Base-by-base conservation (phyloP, 2,329 filamentous ascomycete species). In the Moelleriella libera region DNA sequence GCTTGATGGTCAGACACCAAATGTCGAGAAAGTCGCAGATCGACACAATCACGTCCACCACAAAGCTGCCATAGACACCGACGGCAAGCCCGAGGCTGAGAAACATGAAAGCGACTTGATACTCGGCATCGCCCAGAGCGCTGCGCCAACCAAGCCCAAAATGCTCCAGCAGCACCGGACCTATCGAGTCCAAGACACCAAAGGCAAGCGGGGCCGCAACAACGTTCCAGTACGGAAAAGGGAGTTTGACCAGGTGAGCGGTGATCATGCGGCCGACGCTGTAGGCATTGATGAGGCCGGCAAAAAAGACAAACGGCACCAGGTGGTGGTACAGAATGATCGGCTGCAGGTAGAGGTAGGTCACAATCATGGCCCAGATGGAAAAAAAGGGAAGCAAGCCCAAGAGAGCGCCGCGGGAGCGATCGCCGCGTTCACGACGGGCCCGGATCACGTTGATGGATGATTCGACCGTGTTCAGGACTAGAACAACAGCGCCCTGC, bases 11-110 rank as follows among this genome's bases (percentile, higher is more conserved):
- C 62, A 98, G 71, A 62, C 92, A 98, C 88, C 88, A 97, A 55
- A 98, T 98, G 62, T 98, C 92, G 51, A 97, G 74, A 63, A 94
- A 95, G 63, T 98, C 92, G 68, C 92, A 98, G 57, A 98, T 97
- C 31, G 88, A 94, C 50, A 92, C 88, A 55, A 98, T 96, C 48
- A 97, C 89, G 62, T 97, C 92, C 32, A 94, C 85, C 48, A 97
- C 88, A 63, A 98, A 98, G 64, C 88, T 95, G 50, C 88, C 89
- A 67, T 98, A 96, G n/a, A 97, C 81, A 34, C 92, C 92, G 44
- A 95, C 63, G 0, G 84, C 85, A 50, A 87, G 68, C 29, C 92
- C 92, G 29, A 97, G 69, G 69, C 89, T 90, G 60, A 82, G 76
- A 66, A 95, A 97, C 62, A 95, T 78, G 64, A 89, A 95, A 2